Percentiles rank a stretch among this genome's conserved stretches.
phyloP scores from a whole-genome alignment of 305 asterid genomes.

The Solanum aculeatissimum region DNA sequence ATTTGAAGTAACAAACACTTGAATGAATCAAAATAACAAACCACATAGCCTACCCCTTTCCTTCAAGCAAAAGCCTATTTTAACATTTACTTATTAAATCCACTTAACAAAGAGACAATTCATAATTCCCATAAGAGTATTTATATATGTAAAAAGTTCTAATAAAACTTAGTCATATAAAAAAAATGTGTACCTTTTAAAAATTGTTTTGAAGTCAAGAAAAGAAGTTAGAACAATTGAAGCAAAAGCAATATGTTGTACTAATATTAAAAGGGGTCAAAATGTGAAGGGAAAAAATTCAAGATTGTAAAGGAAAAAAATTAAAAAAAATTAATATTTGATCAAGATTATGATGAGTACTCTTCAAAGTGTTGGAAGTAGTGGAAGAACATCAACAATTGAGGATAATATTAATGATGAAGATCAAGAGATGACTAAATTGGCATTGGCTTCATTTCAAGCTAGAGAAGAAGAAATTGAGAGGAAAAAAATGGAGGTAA shows the following conservation, averaged over 20 bases:
- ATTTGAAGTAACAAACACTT: background rate
- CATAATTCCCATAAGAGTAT: background rate
- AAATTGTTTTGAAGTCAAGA: conserved; percentile 1
- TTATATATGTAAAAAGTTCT: background rate
- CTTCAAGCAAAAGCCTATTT: background rate
- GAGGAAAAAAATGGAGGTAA: conserved; percentile 61
- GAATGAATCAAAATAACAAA: background rate
- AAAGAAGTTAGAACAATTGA: background rate
- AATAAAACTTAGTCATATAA: background rate
- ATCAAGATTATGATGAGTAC: background rate
- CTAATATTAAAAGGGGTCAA: background rate
- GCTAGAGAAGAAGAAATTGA: conserved; percentile 79
- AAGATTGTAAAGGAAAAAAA: background rate
- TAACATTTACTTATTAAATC: background rate
- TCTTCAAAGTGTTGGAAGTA: conserved; percentile 47
- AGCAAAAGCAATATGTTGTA: background rate
- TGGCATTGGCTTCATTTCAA: conserved; percentile 54
- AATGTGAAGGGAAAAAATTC: background rate
- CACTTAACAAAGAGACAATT: background rate
- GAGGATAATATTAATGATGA: conserved; percentile 15
- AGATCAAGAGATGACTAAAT: conserved; percentile 51
- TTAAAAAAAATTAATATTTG: background rate
- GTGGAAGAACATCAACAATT: conserved; percentile 46
- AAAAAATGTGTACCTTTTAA: background rate
- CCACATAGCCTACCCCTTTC: background rate